Base-by-base conservation (phyloP, 2,329 filamentous ascomycete genomes). In the Cytospora paraplurivora region DNA sequence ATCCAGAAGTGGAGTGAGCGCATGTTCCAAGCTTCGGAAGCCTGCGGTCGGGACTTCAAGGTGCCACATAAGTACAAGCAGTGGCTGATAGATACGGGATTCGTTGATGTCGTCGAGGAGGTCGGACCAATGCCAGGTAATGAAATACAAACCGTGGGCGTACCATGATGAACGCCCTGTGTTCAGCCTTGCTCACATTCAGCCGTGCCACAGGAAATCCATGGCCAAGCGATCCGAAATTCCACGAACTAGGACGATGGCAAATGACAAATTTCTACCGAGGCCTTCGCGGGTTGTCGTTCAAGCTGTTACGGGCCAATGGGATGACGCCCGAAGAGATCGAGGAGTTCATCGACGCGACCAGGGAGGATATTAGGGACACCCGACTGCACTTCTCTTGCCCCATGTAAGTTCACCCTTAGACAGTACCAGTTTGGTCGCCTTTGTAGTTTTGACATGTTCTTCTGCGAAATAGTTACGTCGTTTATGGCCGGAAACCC, bases 1-100 rank as follows among this genome's bases (percentile, higher is more conserved):
- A 68, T 73, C 58, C 72, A 72, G 62, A 68, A 72, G 38, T 74
- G 72, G 72, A 73, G 73, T 64, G 59, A 71, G 44, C 66, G 71
- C 27, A 71, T 76, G 56, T 32, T 62, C 7, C 19, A n/a, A 27
- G 54, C 54, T 8, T 54, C 44, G 6, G 60, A 27, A 2, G 49
- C 37, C 7, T 55, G 66, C 12, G 69, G 69, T 8, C 63, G 69
- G 15, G 67, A 66, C 54, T 65, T 68, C 51, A 66, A 62, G 3
- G 67, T 66, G 38, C 64, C 67, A 10, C 55, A 63, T 38, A 70
- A 68, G 55, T 69, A 71, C 35, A 71, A 70, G 34, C 62, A 65
- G 44, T 68, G 70, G 64, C 65, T 74, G 67, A 62, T 67, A 21
- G 62, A 72, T 32, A 68, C 67, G 27, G 73, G 73, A 2, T 74